phyloP scores from a whole-genome alignment of 192 early-diverging fungal genomes.

The Globomyces pollinis-pini region DNA sequence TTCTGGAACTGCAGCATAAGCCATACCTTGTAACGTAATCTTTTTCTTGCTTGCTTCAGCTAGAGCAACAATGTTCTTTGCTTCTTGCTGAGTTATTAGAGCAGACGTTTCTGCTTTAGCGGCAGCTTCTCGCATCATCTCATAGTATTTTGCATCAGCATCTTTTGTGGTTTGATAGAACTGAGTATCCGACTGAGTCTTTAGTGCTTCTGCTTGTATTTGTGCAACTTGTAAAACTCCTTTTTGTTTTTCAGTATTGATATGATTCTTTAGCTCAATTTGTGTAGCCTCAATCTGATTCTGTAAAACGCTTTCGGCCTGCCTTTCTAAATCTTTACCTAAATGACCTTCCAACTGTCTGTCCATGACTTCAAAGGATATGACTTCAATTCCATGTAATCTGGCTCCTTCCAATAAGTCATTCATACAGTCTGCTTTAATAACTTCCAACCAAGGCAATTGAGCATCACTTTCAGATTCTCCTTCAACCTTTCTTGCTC shows the following conservation, averaged over 20 bases:
- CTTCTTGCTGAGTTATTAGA: conserved; percentile 27
- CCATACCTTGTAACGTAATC: conserved; percentile 26
- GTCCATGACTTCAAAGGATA: conserved; percentile 41
- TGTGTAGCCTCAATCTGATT: conserved; percentile 44
- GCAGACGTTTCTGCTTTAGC: conserved; percentile 32
- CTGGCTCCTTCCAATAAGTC: conserved; percentile 25
- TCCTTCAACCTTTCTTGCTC: conserved; percentile 31
- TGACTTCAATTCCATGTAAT: conserved; percentile 32
- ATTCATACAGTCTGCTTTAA: conserved; percentile 34
- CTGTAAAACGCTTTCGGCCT: conserved; percentile 32
- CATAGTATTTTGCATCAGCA: conserved; percentile 30
- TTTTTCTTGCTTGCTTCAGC: conserved; percentile 31
- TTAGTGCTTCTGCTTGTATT: conserved; percentile 32
- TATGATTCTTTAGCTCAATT: conserved; percentile 31
- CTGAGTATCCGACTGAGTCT: conserved; percentile 30
- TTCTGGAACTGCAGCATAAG: conserved; percentile 20
- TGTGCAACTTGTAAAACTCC: conserved; percentile 27
- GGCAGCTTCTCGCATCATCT: conserved; percentile 25
- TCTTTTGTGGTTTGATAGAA: conserved; percentile 22
- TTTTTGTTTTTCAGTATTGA: conserved; percentile 35
- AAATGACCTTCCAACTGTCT: conserved; percentile 32
- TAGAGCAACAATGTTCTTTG: conserved; percentile 36
- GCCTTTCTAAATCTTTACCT: conserved; percentile 36
- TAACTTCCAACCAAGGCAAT: conserved; percentile 37
- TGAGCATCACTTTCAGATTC: conserved; percentile 27